Evolutionary conservation across 1,284 basidiomycete genomes (phyloP), one percentile per base, ranked within the genome.

Genomic region (Ustilago sp.): DNA sequence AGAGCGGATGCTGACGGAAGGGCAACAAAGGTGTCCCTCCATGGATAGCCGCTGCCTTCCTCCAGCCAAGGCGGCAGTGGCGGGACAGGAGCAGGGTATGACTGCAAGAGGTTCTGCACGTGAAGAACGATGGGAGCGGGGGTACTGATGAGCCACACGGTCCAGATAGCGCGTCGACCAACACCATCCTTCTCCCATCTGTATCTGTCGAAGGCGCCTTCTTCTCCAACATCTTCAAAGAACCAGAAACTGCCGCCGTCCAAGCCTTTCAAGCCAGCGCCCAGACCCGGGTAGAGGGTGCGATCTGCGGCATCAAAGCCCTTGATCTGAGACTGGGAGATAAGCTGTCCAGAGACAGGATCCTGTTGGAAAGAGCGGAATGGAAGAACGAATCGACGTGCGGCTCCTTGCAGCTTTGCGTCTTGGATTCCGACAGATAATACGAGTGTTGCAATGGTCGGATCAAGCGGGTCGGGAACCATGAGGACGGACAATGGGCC

Each of bases 211-310:
- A 64, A 45, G 1, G 76, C 79, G 8, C 79, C 79, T 19, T 70
- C 64, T 51, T 80, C 79, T 8, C 66, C 68, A 3, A 76, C 62
- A 41, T 80, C 69, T 47, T 80, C 79, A 5, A 74, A 71, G 63
- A 80, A 80, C 79, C 79, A 80, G 47, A 80, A 72, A 58, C 76
- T 73, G 7, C 76, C 76, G 17, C 79, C 79, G 13, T 79, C 73
- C 28, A 67, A 48, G 17, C 79, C 79, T 34, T 77, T 61, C 32
- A 55, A 28, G 4, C 76, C 76, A 1, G 73, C 73, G n/a, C 79
- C 79, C 17, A 80, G 58, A 8, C 79, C 73, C 2, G 62, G 61
- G 32, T 74, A 79, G 38, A 76, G 62, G 1, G 15, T 11, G n/a
- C 79, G 66, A 13, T 66, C 51, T 4, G 68, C 64, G 1, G 74